phyloP scores from a whole-genome alignment of 2,329 filamentous ascomycete species.

The Apiospora aurea region DNA sequence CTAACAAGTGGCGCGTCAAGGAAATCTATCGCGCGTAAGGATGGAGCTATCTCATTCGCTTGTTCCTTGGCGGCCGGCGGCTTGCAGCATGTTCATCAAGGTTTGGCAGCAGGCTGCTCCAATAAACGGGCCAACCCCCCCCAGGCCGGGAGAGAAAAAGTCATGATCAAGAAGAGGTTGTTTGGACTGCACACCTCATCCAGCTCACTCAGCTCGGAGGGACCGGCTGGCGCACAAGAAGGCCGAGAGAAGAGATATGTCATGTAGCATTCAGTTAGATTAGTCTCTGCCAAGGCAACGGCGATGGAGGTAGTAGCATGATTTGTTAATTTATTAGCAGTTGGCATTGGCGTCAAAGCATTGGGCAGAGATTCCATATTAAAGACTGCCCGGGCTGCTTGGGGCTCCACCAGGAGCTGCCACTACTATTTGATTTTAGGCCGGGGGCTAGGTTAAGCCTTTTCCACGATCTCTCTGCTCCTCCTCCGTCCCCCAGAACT shows the following conservation, averaged over 20 bases:
- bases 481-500: background rate
- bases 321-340: background rate
- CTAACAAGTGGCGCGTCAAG: constrained; percentile 3
- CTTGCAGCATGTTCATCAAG: background rate
- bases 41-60: background rate
- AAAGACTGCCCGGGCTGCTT: background rate
- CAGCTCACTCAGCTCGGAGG: background rate
- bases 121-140: background rate
- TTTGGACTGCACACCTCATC: background rate
- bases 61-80: background rate
- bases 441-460: constrained; percentile 11
- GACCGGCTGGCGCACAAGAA: background rate
- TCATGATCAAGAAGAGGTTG: background rate
- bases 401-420: background rate
- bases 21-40: constrained; percentile 14
- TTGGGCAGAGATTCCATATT: background rate
- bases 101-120: background rate
- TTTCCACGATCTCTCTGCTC: background rate
- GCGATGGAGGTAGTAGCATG: background rate
- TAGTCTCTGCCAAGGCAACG: background rate
- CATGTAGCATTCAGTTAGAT: background rate
- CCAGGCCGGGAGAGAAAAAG: too few relatives aligned
- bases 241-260: background rate
- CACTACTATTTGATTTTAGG: constrained; percentile 18
- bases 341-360: constrained; percentile 10